These are phyloP conservation scores for Penicillium palitans DNA, from an alignment of 2,329 filamentous ascomycete species.

Conservation along the genomic window DNA sequence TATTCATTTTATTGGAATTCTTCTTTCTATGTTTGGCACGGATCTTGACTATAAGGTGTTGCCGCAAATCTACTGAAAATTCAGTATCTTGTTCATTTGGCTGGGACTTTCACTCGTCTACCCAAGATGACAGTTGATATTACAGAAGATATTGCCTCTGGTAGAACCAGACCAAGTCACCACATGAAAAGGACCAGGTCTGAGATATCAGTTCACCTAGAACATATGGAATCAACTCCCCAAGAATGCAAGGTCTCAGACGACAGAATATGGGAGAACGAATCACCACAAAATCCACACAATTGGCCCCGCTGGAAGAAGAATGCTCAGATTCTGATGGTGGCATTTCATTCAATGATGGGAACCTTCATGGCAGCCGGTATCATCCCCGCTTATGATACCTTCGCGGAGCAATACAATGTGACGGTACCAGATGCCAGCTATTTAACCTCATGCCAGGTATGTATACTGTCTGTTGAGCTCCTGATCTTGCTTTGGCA, in stretches of 20 bases:
- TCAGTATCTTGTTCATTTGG: too few species aligned
- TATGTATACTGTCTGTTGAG: conserved; percentile 2
- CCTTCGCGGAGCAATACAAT: conserved; percentile 52
- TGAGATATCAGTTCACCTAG: conserved; percentile 17
- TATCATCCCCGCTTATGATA: conserved; percentile 54
- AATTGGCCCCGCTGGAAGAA: conserved; percentile 21
- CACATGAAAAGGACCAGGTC: conserved; percentile 8
- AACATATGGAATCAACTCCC: conserved; percentile 7
- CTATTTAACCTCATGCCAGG: not conserved
- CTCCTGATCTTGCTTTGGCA: not conserved
- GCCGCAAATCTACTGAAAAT: not conserved
- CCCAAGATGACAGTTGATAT: not conserved
- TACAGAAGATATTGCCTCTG: not conserved
- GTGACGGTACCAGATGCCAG: conserved; percentile 49
- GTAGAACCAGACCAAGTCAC: not conserved
- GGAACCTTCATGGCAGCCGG: conserved; percentile 54
- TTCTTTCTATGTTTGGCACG: too few species aligned
- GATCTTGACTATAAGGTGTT: not conserved
- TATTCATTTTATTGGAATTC: too few species aligned
- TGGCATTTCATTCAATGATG: conserved; percentile 59
- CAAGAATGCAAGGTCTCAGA: not conserved
- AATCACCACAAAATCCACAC: conserved; percentile 20
- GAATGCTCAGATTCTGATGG: conserved; percentile 50
- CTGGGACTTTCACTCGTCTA: too few species aligned
- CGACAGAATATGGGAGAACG: not conserved